A percentile compares a stretch with the other conserved stretches of the same genome.
phyloP scores from a whole-genome alignment of 768 basidiomycete genomes.

The Mycena amicta region DNA sequence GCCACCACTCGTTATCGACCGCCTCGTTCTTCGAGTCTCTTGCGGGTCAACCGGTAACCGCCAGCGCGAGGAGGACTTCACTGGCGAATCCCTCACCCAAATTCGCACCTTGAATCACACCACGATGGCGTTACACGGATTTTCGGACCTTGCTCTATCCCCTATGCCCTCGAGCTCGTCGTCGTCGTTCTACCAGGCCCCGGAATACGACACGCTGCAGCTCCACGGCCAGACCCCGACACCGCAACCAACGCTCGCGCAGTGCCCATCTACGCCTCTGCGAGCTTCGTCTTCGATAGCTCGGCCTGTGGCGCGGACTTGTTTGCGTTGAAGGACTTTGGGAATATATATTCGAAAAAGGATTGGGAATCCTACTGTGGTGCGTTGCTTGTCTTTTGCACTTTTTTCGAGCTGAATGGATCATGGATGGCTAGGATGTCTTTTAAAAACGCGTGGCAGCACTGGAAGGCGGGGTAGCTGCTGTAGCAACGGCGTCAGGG shows the following conservation, averaged over 20 bases:
- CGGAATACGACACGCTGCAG: constrained; percentile 56
- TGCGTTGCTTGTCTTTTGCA: constrained; percentile 22
- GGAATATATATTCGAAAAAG: constrained; percentile 53
- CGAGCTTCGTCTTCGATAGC: constrained; percentile 56
- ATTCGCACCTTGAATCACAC: background rate
- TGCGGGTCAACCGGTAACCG: too few species aligned
- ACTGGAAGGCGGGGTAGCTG: constrained; percentile 57
- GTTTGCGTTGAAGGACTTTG: constrained; percentile 47
- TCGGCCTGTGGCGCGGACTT: constrained; percentile 55
- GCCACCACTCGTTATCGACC: too few species aligned
- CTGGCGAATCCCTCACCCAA: too few species aligned
- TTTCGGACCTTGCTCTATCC: background rate
- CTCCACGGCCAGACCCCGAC: constrained; percentile 58
- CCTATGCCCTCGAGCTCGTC: background rate
- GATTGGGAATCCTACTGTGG: constrained; percentile 53
- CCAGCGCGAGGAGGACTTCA: too few species aligned
- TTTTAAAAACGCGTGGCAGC: constrained; percentile 62
- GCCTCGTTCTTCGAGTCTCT: too few species aligned
- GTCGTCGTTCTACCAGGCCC: constrained; percentile 7
- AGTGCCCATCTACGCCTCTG: constrained; percentile 54
- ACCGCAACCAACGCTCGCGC: constrained; percentile 54
- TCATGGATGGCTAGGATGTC: constrained; percentile 41
- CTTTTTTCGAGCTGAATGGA: background rate
- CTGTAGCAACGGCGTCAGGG: constrained; percentile 55
- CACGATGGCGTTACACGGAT: background rate